These are phyloP conservation scores for Aureobasidium melanogenum DNA, from an alignment of 2,329 filamentous ascomycete genomes.

Conservation along the genomic window DNA sequence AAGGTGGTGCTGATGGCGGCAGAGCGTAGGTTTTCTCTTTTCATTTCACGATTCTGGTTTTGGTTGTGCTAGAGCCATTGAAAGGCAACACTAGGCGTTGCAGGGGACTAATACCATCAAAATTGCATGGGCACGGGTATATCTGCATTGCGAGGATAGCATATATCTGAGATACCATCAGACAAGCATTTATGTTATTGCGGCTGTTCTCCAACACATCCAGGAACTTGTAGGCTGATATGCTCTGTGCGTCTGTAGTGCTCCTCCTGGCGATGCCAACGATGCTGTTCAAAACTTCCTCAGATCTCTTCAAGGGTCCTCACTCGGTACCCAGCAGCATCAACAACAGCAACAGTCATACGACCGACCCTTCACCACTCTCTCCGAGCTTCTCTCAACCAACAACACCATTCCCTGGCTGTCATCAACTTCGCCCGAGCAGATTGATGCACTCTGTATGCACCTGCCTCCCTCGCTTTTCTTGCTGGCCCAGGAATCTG, in stretches of 20 bases:
- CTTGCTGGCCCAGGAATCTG: constrained; percentile 58
- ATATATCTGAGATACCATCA: constrained; percentile 11
- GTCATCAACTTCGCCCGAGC: constrained; percentile 53
- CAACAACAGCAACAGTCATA: constrained; percentile 33
- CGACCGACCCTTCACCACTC: constrained; percentile 66
- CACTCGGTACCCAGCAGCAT: constrained; percentile 21
- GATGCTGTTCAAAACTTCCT: constrained; percentile 81
- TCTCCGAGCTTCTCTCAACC: constrained; percentile 76
- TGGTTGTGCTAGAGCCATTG: background rate
- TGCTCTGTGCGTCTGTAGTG: constrained; percentile 38
- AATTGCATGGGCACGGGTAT: background rate
- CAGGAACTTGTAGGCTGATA: background rate
- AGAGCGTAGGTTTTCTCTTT: constrained; percentile 83
- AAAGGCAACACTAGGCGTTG: background rate
- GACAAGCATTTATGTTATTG: constrained; percentile 9
- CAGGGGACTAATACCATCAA: background rate
- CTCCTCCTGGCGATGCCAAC: constrained; percentile 55
- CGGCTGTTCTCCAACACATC: background rate
- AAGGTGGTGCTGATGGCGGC: constrained; percentile 91
- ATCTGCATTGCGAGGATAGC: constrained; percentile 6
- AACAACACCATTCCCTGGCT: constrained; percentile 70
- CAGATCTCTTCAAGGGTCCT: constrained; percentile 61
- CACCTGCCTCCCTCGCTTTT: constrained; percentile 73
- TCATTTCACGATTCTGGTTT: background rate
- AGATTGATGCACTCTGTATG: constrained; percentile 65